phyloP scores from a whole-genome alignment of 1,284 basidiomycete genomes.

The Pulveroboletus sp. region DNA sequence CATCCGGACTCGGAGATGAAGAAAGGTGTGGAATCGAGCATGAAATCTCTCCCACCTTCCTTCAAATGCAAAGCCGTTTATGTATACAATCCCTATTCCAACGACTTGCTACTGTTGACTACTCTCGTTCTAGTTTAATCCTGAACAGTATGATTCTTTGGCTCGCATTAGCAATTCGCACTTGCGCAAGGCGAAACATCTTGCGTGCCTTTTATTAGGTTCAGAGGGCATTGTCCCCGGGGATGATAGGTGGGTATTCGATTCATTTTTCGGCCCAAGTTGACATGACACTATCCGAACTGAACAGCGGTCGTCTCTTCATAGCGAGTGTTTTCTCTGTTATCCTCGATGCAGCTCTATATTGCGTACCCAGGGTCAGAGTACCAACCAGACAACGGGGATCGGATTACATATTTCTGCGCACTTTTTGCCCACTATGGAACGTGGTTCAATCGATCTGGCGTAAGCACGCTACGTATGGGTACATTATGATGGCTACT shows the following conservation, averaged over 20 bases:
- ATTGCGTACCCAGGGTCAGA: slow-evolving; percentile 56
- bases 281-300: neutral
- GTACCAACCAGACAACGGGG: slow-evolving; percentile 90
- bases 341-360: neutral
- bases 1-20: slow-evolving; percentile 10
- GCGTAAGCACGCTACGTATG: slow-evolving; percentile 51
- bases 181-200: neutral
- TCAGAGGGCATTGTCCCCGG: slow-evolving; percentile 15
- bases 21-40: slow-evolving; percentile 9
- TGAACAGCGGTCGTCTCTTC: slow-evolving; percentile 51
- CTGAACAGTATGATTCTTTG: slow-evolving; percentile 7
- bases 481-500: slow-evolving; percentile 4
- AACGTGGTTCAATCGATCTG: slow-evolving; percentile 90
- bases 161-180: neutral
- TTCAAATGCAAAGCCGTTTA: slow-evolving; percentile 22
- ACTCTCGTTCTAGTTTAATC: slow-evolving; percentile 15
- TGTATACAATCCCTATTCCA: neutral
- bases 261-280: neutral
- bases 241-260: slow-evolving; percentile 3
- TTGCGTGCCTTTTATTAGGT: slow-evolving; percentile 7
- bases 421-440: slow-evolving; percentile 94
- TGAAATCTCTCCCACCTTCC: slow-evolving; percentile 17
- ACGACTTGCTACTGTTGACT: neutral
- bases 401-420: slow-evolving; percentile 88
- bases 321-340: slow-evolving; percentile 51